Conservation (phyloP, 2,329 filamentous ascomycete genomes). For the Cordyceps sp. region DNA sequence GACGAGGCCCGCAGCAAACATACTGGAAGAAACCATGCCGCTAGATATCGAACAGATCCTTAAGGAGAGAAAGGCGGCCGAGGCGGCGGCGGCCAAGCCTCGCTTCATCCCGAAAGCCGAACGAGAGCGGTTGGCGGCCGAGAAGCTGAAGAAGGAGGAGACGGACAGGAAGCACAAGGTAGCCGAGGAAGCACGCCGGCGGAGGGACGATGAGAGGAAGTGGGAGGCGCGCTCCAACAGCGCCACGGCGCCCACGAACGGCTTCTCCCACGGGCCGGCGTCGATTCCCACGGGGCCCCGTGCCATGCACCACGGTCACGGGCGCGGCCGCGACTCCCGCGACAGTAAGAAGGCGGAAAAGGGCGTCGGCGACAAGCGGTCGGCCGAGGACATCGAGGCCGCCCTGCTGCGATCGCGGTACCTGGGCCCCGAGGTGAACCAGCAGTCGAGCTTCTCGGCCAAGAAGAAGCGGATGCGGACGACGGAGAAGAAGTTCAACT, state of each 20-base stretch:
- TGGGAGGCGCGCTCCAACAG: constrained; percentile 14
- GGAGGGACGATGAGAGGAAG: constrained; percentile 43
- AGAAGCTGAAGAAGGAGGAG: constrained; percentile 57
- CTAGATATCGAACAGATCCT: constrained; percentile 77
- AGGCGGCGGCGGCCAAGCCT: constrained; percentile 71
- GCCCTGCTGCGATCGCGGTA: constrained; percentile 66
- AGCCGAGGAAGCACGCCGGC: constrained; percentile 50
- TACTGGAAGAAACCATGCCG: too few species aligned
- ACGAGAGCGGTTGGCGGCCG: constrained; percentile 62
- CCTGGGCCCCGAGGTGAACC: constrained; percentile 78
- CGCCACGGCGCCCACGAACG: constrained; percentile 8
- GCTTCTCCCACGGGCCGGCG: constrained; percentile 7
- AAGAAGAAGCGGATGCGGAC: constrained; percentile 91
- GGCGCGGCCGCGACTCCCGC: constrained; percentile 19
- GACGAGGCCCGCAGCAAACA: too few species aligned
- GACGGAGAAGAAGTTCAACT: constrained; percentile 96
- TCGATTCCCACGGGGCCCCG: constrained; percentile 54
- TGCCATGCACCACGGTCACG: constrained; percentile 37
- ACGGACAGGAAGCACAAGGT: constrained; percentile 34
- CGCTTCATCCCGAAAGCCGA: constrained; percentile 76
- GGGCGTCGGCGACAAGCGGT: constrained; percentile 18
- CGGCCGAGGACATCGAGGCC: constrained; percentile 50
- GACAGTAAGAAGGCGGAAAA: constrained; percentile 22
- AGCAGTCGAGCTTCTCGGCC: constrained; percentile 71
- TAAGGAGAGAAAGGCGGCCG: constrained; percentile 70